Evolutionary conservation across 768 basidiomycete species (phyloP), one percentile per base, ranked within the genome.

Genomic region (Cystofilobasidium macerans): DNA sequence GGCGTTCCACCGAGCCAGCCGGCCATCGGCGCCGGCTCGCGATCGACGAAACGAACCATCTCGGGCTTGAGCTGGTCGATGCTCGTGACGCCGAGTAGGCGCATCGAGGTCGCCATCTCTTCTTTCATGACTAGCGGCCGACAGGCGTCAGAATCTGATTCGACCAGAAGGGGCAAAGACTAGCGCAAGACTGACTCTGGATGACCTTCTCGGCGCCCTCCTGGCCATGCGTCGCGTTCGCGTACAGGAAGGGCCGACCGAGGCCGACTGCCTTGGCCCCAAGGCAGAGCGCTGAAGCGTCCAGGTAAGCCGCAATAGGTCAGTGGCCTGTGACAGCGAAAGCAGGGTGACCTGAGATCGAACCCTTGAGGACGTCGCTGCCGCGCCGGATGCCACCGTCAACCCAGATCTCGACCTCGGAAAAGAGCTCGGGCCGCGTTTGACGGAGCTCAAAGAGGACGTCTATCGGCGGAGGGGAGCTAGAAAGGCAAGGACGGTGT

Each of bases 241-340:
- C 72, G 65, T 76, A 78, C 70, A 79, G 70, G 70, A 78, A 77
- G 38, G 77, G 76, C 57, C 77, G 40, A 14, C 77, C 76, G 58
- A 77, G 59, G 0, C 76, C 77, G 6, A 76, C 77, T 3, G 74
- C 77, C 48, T 75, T 75, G 9, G 77, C 77, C 5, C 77, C 77
- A 5, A 95, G 79, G 72, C 89, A 92, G 11, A 94, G 77, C 0
- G 91, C 91, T 58, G 28, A 11, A n/a, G n/a, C n/a, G n/a, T 7
- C 30, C 8, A 16, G 5, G 24, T 2, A n/a, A 20, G 16, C 7
- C 42, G 16, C n/a, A n/a, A n/a, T n/a, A 42, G 42, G 42, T 42
- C 42, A 42, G 42, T 3, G 16, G 7, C 3, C 22, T 3, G 16
- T 42, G 18, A 51, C 12, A 3, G n/a, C 3, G 11, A 26, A 51